phyloP scores from a whole-genome alignment of 768 basidiomycete genomes.

The Strobilomyces confusus region DNA sequence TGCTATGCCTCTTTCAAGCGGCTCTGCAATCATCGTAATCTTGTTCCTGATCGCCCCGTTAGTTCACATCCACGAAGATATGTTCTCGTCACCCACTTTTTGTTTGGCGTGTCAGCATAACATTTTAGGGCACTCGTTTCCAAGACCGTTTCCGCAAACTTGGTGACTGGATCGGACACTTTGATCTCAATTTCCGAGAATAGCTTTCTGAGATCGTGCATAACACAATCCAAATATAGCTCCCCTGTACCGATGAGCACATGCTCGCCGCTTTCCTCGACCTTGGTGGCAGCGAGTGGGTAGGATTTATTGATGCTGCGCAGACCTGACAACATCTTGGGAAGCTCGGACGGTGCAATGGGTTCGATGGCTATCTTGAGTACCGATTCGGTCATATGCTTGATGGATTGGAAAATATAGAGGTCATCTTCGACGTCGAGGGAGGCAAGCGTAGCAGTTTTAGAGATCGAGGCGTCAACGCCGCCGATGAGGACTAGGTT shows the following conservation, averaged over 20 bases:
- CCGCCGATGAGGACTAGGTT: constrained; percentile 92
- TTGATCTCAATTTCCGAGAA: constrained; percentile 99
- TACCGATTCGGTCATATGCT: constrained; percentile 95
- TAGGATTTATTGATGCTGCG: constrained; percentile 98
- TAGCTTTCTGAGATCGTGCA: constrained; percentile 89
- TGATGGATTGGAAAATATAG: constrained; percentile 93
- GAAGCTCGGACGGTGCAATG: constrained; percentile 93
- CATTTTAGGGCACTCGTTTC: constrained; percentile 98
- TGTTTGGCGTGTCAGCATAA: constrained; percentile 99
- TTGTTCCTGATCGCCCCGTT: constrained; percentile 65
- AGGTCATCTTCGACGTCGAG: constrained; percentile 78
- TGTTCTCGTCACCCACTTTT: constrained; percentile 61
- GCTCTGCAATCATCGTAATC: constrained; percentile 98
- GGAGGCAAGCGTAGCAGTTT: constrained; percentile 85
- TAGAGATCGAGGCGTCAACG: constrained; percentile 90
- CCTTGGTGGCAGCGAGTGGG: constrained; percentile 90
- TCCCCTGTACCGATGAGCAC: constrained; percentile 97
- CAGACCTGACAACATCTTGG: constrained; percentile 96
- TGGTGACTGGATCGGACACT: constrained; percentile 97
- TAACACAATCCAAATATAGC: constrained; percentile 91
- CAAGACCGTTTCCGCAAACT: constrained; percentile 96
- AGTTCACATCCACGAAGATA: constrained; percentile 11
- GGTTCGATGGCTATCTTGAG: constrained; percentile 98
- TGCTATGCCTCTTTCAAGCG: constrained; percentile 90
- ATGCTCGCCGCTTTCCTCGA: constrained; percentile 98